These are phyloP conservation scores for Cordyceps farinosa DNA, from an alignment of 2,329 filamentous ascomycete genomes.

Conservation along the genomic window DNA sequence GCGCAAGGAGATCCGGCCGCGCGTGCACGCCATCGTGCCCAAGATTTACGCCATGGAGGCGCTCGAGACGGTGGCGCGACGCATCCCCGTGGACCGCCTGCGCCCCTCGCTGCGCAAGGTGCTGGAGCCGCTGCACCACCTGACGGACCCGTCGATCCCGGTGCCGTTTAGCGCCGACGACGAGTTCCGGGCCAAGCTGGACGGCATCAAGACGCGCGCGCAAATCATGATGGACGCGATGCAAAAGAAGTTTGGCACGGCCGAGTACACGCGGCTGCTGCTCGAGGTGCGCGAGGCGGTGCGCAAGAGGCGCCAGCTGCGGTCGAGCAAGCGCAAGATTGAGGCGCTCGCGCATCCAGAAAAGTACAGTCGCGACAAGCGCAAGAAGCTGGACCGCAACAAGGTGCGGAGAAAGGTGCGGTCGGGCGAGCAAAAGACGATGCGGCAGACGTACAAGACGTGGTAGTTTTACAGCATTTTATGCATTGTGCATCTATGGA, in stretches of 20 bases:
- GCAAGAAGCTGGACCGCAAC: conserved; percentile 78
- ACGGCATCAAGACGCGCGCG: conserved; percentile 66
- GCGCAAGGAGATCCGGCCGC: conserved; percentile 67
- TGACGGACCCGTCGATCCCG: conserved; percentile 76
- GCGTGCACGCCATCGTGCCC: conserved; percentile 61
- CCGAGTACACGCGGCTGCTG: conserved; percentile 72
- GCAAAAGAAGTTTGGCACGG: conserved; percentile 79
- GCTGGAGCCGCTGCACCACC: conserved; percentile 65
- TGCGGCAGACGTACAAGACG: conserved; percentile 65
- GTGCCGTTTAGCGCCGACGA: conserved; percentile 69
- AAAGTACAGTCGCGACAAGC: conserved; percentile 72
- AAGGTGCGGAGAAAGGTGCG: conserved; percentile 78
- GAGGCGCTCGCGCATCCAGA: conserved; percentile 82
- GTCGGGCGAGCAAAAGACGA: conserved; percentile 66
- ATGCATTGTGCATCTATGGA: conserved; percentile 11
- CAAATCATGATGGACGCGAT: conserved; percentile 76
- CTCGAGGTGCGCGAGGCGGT: conserved; percentile 69
- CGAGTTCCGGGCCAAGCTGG: conserved; percentile 64
- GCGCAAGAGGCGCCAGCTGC: conserved; percentile 65
- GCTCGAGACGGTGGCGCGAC: conserved; percentile 64
- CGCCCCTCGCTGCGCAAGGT: conserved; percentile 59
- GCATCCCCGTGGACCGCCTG: conserved; percentile 56
- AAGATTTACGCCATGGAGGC: conserved; percentile 75
- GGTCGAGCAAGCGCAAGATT: conserved; percentile 82
- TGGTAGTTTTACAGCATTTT: conserved; percentile 26